A percentile compares a stretch with the other conserved stretches of the same genome.
Conservation (phyloP, 352 stramenopile species). For the Phytophthora pseudosyringae region DNA sequence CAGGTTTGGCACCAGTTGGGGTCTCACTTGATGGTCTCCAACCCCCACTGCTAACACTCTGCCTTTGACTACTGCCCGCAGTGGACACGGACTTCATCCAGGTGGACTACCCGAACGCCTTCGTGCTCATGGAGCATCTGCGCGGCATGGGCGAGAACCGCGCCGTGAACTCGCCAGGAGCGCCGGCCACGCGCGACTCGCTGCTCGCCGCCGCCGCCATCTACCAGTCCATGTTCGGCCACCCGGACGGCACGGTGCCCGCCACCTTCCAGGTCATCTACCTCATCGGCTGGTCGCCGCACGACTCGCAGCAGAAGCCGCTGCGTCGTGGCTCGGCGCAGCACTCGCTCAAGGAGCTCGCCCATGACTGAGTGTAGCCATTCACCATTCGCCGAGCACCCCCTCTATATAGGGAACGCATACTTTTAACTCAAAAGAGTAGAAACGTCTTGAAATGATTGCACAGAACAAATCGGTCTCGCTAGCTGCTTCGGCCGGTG, state of each 20-base stretch:
- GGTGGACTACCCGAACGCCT: conserved; percentile 95
- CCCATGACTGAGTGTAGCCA: conserved; percentile 19
- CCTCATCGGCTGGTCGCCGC: conserved; percentile 98
- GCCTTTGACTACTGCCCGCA: conserved; percentile 17
- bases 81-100: conserved; percentile 97
- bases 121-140: conserved; percentile 96
- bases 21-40: neutral
- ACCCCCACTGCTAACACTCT: neutral
- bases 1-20: conserved; percentile 40
- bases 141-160: conserved; percentile 97
- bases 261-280: conserved; percentile 98
- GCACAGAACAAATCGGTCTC: neutral
- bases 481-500: conserved; percentile 10
- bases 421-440: conserved; percentile 18
- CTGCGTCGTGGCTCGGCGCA: conserved; percentile 81
- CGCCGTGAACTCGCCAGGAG: conserved; percentile 70
- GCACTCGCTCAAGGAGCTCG: conserved; percentile 79
- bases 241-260: conserved; percentile 89
- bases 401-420: conserved; percentile 4
- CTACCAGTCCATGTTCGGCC: conserved; percentile 94
- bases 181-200: conserved; percentile 88
- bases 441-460: conserved; percentile 10
- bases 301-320: conserved; percentile 95
- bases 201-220: conserved; percentile 94
- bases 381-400: too few species aligned